Conservation (phyloP, 176 grass and related monocot species). For the Hordeum marinum region DNA sequence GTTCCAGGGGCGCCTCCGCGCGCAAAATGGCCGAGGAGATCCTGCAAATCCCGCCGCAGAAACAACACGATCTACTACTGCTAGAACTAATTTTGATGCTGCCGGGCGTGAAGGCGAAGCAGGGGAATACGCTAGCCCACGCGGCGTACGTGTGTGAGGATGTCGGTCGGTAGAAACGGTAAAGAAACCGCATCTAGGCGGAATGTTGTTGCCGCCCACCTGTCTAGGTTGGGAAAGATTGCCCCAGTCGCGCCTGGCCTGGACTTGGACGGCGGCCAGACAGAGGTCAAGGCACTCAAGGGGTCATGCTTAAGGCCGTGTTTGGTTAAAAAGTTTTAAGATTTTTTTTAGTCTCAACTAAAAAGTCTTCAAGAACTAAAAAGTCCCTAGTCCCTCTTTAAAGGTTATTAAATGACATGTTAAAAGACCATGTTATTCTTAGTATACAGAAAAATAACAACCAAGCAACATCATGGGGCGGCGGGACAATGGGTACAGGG, state of each 20-base stretch:
- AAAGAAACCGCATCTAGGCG: background rate
- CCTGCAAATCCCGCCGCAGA: background rate
- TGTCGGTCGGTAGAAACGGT: constrained; percentile 11
- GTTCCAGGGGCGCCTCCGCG: background rate
- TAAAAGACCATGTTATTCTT: too few relatives aligned
- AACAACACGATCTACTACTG: too few relatives aligned
- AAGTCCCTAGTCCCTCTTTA: too few relatives aligned
- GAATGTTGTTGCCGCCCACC: background rate
- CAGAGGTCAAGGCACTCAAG: background rate
- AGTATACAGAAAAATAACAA: too few relatives aligned
- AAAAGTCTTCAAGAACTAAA: too few relatives aligned
- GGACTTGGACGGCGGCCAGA: background rate
- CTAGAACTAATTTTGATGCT: too few relatives aligned
- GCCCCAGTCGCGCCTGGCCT: background rate
- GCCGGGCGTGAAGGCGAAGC: background rate
- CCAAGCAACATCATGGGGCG: too few relatives aligned
- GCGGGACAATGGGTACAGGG: too few relatives aligned
- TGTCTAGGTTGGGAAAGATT: background rate
- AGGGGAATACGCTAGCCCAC: background rate
- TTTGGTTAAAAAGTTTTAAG: too few relatives aligned
- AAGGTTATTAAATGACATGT: too few relatives aligned
- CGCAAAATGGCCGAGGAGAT: background rate
- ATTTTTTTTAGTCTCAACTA: too few relatives aligned
- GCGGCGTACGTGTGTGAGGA: background rate
- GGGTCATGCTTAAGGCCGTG: too few relatives aligned